A percentile compares a stretch with the other conserved stretches of the same genome.
Conservation (phyloP, 2,329 filamentous ascomycete genomes). For the Diaporthe sp. region DNA sequence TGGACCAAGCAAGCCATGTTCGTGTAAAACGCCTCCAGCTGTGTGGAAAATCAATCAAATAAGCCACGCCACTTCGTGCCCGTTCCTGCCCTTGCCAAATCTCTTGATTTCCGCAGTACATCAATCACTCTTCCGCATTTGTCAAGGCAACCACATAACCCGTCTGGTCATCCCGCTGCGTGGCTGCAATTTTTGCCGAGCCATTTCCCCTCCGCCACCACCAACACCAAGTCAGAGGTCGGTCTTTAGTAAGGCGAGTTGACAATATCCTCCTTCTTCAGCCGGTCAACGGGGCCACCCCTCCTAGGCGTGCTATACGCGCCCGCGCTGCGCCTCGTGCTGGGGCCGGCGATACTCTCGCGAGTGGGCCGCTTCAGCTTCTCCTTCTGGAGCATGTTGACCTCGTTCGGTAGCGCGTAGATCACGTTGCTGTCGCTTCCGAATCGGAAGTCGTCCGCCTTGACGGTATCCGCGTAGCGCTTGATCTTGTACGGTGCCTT, state of each 20-base stretch:
- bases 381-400: conserved; percentile 95
- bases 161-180: background rate
- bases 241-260: conserved; percentile 71
- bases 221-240: too few relatives aligned
- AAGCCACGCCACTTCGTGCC: background rate
- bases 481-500: conserved; percentile 97
- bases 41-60: background rate
- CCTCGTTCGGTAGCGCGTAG: conserved; percentile 95
- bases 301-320: conserved; percentile 45
- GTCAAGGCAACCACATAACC: background rate
- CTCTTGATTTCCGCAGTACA: background rate
- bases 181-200: too few relatives aligned
- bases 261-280: conserved; percentile 87
- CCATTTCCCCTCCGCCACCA: background rate
- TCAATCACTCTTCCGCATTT: too few relatives aligned
- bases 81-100: background rate
- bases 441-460: conserved; percentile 98
- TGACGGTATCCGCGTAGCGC: conserved; percentile 94
- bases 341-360: conserved; percentile 86
- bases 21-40: conserved; percentile 22
- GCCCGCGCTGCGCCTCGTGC: conserved; percentile 66
- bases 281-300: conserved; percentile 46
- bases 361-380: conserved; percentile 89
- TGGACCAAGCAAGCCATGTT: conserved; percentile 13
- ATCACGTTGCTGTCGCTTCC: conserved; percentile 98